phyloP scores from a whole-genome alignment of 768 basidiomycete genomes.

The Flagelloscypha sp. region DNA sequence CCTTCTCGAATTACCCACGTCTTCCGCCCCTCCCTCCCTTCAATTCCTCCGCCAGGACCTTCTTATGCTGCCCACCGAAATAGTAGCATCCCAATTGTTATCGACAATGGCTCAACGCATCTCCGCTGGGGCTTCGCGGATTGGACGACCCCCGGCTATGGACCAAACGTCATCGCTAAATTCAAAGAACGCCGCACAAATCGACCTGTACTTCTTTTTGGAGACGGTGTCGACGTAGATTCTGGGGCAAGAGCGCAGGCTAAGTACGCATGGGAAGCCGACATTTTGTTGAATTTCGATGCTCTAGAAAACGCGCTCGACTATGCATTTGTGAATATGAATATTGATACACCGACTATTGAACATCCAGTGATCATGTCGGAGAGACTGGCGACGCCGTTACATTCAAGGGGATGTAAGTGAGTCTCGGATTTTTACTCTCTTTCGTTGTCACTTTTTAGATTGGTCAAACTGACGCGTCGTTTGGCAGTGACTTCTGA shows the following conservation, averaged over 20 bases:
- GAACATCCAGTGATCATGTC: constrained; percentile 92
- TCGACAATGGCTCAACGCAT: constrained; percentile 83
- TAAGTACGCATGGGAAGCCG: constrained; percentile 88
- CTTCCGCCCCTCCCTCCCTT: constrained; percentile 22
- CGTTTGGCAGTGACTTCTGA: constrained; percentile 75
- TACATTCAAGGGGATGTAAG: constrained; percentile 82
- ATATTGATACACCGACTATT: constrained; percentile 67
- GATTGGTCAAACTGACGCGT: not conserved
- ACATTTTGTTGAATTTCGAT: constrained; percentile 86
- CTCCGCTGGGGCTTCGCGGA: constrained; percentile 81
- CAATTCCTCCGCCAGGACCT: constrained; percentile 24
- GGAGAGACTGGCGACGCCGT: constrained; percentile 79
- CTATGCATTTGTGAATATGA: constrained; percentile 81
- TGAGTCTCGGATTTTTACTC: constrained; percentile 12
- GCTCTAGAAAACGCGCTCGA: constrained; percentile 92
- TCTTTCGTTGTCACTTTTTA: constrained; percentile 2
- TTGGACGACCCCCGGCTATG: constrained; percentile 45
- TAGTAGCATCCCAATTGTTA: constrained; percentile 58
- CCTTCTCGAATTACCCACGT: too few species aligned
- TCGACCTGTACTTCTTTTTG: constrained; percentile 78
- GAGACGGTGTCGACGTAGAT: constrained; percentile 81
- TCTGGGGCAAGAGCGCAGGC: constrained; percentile 72
- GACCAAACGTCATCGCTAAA: constrained; percentile 69
- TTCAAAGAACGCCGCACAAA: constrained; percentile 88
- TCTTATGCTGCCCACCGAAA: constrained; percentile 46